Percentiles rank a stretch among this genome's conserved stretches.
These are phyloP conservation scores for Picea glauca DNA, from an alignment of 75 land plant species.

Conservation along the genomic window DNA sequence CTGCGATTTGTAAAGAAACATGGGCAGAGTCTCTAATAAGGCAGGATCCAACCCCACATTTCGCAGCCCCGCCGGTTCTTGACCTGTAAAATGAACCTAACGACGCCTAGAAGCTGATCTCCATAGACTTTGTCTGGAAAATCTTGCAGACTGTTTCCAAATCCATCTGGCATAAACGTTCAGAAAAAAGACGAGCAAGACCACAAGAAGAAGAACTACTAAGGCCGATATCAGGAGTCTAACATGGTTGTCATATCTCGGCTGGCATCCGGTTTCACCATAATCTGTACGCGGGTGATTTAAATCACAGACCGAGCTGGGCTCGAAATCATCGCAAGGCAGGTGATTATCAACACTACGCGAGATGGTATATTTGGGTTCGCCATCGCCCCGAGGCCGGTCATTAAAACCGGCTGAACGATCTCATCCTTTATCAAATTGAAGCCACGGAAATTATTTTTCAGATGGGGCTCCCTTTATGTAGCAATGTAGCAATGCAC, in stretches of 20 bases:
- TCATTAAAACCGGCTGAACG: too few species aligned
- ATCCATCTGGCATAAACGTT: slow-evolving; percentile 45
- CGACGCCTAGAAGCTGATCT: neutral
- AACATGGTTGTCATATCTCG: slow-evolving; percentile 7
- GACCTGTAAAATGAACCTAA: neutral
- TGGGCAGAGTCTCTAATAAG: slow-evolving; percentile 42
- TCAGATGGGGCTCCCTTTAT: too few species aligned
- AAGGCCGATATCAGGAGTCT: slow-evolving; percentile 37
- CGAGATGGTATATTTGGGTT: too few species aligned
- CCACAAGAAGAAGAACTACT: slow-evolving; percentile 29
- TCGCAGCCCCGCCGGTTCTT: neutral
- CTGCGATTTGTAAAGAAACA: slow-evolving; percentile 21
- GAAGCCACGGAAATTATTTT: too few species aligned
- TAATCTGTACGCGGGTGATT: too few species aligned
- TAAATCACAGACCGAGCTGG: too few species aligned
- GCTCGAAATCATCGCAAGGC: too few species aligned
- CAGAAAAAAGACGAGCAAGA: slow-evolving; percentile 24
- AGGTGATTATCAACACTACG: too few species aligned
- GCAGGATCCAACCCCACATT: slow-evolving; percentile 36
- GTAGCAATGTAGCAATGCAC: too few species aligned
- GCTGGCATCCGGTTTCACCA: too few species aligned
- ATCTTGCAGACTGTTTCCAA: slow-evolving; percentile 14
- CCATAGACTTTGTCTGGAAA: neutral
- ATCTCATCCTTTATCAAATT: too few species aligned
- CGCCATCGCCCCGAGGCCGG: too few species aligned